Base-by-base conservation (phyloP, 2,329 filamentous ascomycete species). In the Stemphylium vesicarium region DNA sequence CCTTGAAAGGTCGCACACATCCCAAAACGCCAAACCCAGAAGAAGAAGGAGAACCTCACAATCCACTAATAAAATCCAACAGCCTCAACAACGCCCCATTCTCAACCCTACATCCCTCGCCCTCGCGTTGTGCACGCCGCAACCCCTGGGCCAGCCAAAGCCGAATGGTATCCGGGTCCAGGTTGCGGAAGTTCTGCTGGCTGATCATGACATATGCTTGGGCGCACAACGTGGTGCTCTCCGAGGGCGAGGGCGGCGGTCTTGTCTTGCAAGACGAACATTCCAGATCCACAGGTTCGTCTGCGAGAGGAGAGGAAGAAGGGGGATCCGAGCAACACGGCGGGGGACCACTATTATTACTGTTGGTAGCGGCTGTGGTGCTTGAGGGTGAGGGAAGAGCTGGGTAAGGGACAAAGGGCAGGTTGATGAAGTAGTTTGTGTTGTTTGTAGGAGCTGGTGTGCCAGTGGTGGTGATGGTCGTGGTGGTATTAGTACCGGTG, bases 71-170 rank as follows among this genome's bases (percentile, higher is more conserved):
- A 52, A 68, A 72, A 63, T 74, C 71, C 56, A 75, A 57, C 60
- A 75, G 57, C 9, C 68, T 46, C 57, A 72, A 56, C 57, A 75
- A 57, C 12, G 64, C 67, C 7, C 68, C 65, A 60, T 75, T 73
- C 50, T 75, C 72, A 3, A 75, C 71, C 16, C 71, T 58, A 50
- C 72, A 75, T 12, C 72, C 72, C 50, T 75, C 71, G 0, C 71
- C 70, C 37, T 63, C 56, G 16, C 64, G 55, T 47, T 60, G 49
- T 39, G 71, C 71, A 2, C 70, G 29, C 18, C 71, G 31, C 45
- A 69, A 63, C 5, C 72, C 72, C 52, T 70, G 65, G 4, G 63
- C 68, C 50, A 75, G 35, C 71, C 71, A 74, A 46, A 66, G 15
- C 15, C 71, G 54, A 7, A 74, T 72, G 42, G 70, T 68, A 20